Evolutionary conservation across 352 stramenopile genomes (phyloP).

Genomic region (Phytophthora cajani): DNA sequence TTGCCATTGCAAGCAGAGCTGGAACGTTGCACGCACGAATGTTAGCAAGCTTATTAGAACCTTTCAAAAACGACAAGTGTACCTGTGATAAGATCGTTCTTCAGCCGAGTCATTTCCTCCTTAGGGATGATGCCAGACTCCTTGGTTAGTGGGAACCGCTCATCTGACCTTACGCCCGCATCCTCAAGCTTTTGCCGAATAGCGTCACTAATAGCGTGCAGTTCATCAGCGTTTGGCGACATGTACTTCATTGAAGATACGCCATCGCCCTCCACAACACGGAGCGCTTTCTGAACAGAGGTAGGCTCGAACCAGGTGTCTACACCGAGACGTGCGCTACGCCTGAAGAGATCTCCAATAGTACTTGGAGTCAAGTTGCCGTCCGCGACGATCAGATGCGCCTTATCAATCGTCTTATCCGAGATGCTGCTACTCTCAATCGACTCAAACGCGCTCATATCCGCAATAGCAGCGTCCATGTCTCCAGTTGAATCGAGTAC

Average conservation of each 20-base stretch:
- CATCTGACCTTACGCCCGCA: slow-evolving; percentile 35
- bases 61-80: background rate
- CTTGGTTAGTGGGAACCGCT: slow-evolving; percentile 61
- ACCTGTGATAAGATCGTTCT: slow-evolving; percentile 77
- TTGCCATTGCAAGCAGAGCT: slow-evolving; percentile 74
- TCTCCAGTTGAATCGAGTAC: slow-evolving; percentile 81
- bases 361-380: slow-evolving; percentile 69
- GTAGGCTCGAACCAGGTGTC: slow-evolving; percentile 87
- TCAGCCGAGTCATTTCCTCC: slow-evolving; percentile 61
- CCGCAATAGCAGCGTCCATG: slow-evolving; percentile 84
- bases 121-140: slow-evolving; percentile 51
- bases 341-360: slow-evolving; percentile 56
- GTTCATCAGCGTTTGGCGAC: slow-evolving; percentile 81
- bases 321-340: slow-evolving; percentile 47
- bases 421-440: slow-evolving; percentile 61
- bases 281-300: slow-evolving; percentile 82
- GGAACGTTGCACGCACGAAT: background rate
- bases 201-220: slow-evolving; percentile 71
- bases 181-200: slow-evolving; percentile 43
- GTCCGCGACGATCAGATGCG: slow-evolving; percentile 74
- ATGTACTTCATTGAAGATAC: slow-evolving; percentile 70
- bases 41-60: slow-evolving; percentile 9
- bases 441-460: slow-evolving; percentile 84
- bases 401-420: slow-evolving; percentile 52
- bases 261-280: slow-evolving; percentile 56